Conservation (phyloP, 2,329 filamentous ascomycete genomes). For the Fusarium sublunatum region DNA sequence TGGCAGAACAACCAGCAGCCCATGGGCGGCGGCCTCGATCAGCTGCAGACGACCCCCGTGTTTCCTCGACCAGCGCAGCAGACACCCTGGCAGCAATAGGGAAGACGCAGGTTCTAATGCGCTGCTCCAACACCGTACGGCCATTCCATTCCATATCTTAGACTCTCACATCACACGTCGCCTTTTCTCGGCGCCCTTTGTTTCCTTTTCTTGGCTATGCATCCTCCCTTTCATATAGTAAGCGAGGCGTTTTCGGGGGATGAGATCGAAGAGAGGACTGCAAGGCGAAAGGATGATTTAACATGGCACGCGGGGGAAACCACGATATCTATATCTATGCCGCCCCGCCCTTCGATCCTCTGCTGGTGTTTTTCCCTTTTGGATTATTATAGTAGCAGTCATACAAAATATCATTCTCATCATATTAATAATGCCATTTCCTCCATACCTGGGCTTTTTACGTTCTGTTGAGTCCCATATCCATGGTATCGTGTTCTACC, state of each 20-base stretch:
- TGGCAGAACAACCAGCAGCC: conserved; percentile 86
- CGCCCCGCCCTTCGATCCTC: conserved; percentile 17
- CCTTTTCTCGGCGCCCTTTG: conserved; percentile 20
- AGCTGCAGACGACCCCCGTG: conserved; percentile 80
- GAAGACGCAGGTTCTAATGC: background rate
- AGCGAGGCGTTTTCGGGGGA: conserved; percentile 50
- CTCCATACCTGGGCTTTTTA: background rate
- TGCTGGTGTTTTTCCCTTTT: conserved; percentile 35
- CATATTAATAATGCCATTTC: background rate
- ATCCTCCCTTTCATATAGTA: conserved; percentile 46
- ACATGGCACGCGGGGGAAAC: background rate
- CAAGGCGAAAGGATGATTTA: conserved; percentile 22
- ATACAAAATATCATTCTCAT: conserved; percentile 37
- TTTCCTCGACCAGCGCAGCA: conserved; percentile 83
- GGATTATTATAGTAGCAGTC: conserved; percentile 43
- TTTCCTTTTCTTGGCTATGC: conserved; percentile 38
- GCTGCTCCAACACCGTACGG: conserved; percentile 1
- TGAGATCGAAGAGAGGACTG: conserved; percentile 41
- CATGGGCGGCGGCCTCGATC: conserved; percentile 84
- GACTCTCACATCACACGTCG: conserved; percentile 16
- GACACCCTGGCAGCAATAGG: conserved; percentile 68
- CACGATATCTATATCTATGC: background rate
- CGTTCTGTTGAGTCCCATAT: conserved; percentile 7
- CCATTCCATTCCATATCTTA: conserved; percentile 4
- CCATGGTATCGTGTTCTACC: conserved; percentile 22